A percentile compares a stretch with the other conserved stretches of the same genome.
These are phyloP conservation scores for Nemania sp. DNA, from an alignment of 2,329 filamentous ascomycete genomes.

Conservation along the genomic window DNA sequence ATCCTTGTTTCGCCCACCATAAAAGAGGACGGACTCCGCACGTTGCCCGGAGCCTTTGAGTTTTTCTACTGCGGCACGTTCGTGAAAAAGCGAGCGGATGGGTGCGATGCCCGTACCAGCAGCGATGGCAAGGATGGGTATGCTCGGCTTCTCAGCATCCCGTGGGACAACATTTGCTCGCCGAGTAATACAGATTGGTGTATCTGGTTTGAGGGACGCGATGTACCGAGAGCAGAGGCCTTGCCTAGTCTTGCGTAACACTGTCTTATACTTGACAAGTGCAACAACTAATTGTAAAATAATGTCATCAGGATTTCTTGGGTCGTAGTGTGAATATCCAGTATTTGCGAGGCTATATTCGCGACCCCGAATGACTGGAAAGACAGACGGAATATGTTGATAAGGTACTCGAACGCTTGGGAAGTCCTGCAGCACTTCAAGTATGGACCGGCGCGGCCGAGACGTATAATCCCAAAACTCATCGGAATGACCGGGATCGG, in stretches of 20 bases:
- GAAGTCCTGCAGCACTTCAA: slow-evolving; percentile 93
- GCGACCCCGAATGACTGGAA: slow-evolving; percentile 83
- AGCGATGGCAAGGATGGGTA: slow-evolving; percentile 75
- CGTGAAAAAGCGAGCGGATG: slow-evolving; percentile 77
- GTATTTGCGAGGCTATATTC: slow-evolving; percentile 92
- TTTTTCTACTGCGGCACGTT: slow-evolving; percentile 53
- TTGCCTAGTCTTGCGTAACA: slow-evolving; percentile 80
- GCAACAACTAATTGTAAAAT: slow-evolving; percentile 76
- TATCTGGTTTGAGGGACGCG: slow-evolving; percentile 61
- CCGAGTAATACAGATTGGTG: slow-evolving; percentile 63
- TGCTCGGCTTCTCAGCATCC: slow-evolving; percentile 9
- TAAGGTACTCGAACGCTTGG: slow-evolving; percentile 80
- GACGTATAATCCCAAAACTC: slow-evolving; percentile 97
- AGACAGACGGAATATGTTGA: slow-evolving; percentile 68
- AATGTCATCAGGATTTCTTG: slow-evolving; percentile 38
- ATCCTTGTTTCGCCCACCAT: slow-evolving; percentile 74
- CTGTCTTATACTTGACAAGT: slow-evolving; percentile 87
- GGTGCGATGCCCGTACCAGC: slow-evolving; percentile 89
- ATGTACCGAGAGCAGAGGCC: slow-evolving; percentile 92
- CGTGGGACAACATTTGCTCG: slow-evolving; percentile 46
- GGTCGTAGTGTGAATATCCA: slow-evolving; percentile 46
- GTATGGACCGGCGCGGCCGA: slow-evolving; percentile 82
- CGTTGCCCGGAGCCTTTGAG: not conserved
- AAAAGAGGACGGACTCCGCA: slow-evolving; percentile 64
- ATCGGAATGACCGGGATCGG: slow-evolving; percentile 76